phyloP scores from a whole-genome alignment of 1,284 basidiomycete genomes.

The Rugosomyces carneus region DNA sequence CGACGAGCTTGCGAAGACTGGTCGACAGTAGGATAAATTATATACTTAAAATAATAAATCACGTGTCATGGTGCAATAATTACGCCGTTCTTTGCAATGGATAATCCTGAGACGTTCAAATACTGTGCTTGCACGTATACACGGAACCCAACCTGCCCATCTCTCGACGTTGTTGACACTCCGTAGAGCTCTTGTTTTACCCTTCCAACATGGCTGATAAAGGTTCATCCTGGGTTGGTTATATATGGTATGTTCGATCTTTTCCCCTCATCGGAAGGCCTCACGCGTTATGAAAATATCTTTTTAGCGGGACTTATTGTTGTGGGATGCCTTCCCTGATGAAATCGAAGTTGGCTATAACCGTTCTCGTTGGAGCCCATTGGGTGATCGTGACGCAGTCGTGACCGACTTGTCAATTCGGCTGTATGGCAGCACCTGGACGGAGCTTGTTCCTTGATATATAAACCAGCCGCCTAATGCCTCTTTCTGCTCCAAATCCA shows the following conservation, averaged over 20 bases:
- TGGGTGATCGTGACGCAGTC: constrained; percentile 1
- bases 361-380: neutral
- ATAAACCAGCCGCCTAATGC: constrained; percentile 7
- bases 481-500: neutral
- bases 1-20: constrained; percentile 47
- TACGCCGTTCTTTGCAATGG: no score
- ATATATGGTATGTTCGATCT: no score
- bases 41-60: no score
- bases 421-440: neutral
- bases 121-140: no score
- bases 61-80: constrained; percentile 5
- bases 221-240: no score
- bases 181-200: no score
- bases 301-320: neutral
- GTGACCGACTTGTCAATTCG: constrained; percentile 11
- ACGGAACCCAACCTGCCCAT: no score
- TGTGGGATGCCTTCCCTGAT: constrained; percentile 1
- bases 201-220: no score
- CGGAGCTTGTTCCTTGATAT: constrained; percentile 6
- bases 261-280: no score
- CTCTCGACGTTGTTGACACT: no score
- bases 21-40: constrained; percentile 37
- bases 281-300: constrained; percentile 9
- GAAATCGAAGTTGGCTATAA: neutral
- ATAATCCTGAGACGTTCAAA: no score